A percentile compares a stretch with the other conserved stretches of the same genome.
Conservation (phyloP, 75 land plant genomes). For the Adiantum capillusveneris region DNA sequence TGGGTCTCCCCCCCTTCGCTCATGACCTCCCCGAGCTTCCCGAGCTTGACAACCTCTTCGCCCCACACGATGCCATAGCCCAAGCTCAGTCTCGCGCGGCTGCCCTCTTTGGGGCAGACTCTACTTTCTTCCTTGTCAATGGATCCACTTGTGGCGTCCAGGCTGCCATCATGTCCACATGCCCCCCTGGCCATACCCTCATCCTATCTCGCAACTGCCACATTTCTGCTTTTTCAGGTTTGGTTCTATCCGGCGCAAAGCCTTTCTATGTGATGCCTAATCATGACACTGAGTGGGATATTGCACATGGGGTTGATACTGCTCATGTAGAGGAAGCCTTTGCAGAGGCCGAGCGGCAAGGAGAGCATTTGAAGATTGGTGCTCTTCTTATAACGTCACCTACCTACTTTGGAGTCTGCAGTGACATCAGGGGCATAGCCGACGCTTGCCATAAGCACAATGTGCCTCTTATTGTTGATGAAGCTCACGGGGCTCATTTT, state of each 20-base stretch:
- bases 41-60: constrained; percentile 77
- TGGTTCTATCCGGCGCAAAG: constrained; percentile 69
- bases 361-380: constrained; percentile 41
- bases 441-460: constrained; percentile 47
- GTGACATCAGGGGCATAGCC: constrained; percentile 43
- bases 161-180: constrained; percentile 87
- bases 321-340: constrained; percentile 58
- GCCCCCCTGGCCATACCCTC: constrained; percentile 62
- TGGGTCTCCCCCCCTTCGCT: constrained; percentile 42
- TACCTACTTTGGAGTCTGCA: constrained; percentile 87
- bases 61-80: constrained; percentile 65
- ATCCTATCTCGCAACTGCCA: constrained; percentile 78
- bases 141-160: constrained; percentile 92
- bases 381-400: constrained; percentile 88
- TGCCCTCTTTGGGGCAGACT: constrained; percentile 53
- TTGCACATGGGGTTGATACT: constrained; percentile 46
- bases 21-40: constrained; percentile 87
- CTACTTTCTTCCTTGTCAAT: constrained; percentile 85
- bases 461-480: constrained; percentile 81
- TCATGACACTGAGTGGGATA: constrained; percentile 55
- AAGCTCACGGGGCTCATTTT: constrained; percentile 95
- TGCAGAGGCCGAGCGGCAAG: constrained; percentile 28
- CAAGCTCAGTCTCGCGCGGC: constrained; percentile 75
- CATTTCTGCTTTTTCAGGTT: constrained; percentile 68
- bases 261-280: constrained; percentile 67